Base-by-base conservation (phyloP, 2,329 filamentous ascomycete species). In the Cladophialophora immunda region DNA sequence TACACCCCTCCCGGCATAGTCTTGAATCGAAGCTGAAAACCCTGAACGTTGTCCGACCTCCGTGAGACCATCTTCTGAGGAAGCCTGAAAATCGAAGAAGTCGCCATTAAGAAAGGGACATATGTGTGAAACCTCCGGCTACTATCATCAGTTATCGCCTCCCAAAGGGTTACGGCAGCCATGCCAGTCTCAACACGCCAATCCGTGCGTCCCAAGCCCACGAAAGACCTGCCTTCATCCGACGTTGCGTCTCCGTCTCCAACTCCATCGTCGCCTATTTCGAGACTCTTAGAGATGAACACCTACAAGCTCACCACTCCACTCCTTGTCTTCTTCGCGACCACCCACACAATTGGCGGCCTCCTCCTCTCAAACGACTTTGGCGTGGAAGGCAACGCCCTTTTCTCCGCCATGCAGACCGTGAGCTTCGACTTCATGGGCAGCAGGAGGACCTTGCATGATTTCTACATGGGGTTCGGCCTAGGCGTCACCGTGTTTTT, bases 381-480 rank as follows among this genome's bases (percentile, higher is more conserved):
- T 11, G 50, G 50, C 19, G 22, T 30, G 50, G 50, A 27, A 5
- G 50, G 50, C 11, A 53, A 53, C 29, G 50, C 19, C 9, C 6
- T 30, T 27, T 53, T 27, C 50, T 27, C 22, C 22, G 50, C 50
- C 50, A 53, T 53, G 50, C 22, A 30, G 50, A 53, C 50, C 11
- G 50, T 30, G 22, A 27, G 50, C 1, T 53, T 53, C 50, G 5
- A 27, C n/a, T 53, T 53, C 50, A 27, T 53, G 22, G 50, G 50
- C 22, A 17, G 22, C 17, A 1, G 17, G 50, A 27, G 50, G 22
- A 53, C 50, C 22, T 30, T 53, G 50, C 50, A 53, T 13, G 50
- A 53, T 29, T 53, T 53, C 22, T 30, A 53, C 50, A 53, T 53
- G 50, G 50, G 50, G 7, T 53, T 53, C 19, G 50, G 50, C 7